Percentiles rank a stretch among this genome's conserved stretches.
Conservation (phyloP, 306 rosid genomes). For the Quercus engelmannii region DNA sequence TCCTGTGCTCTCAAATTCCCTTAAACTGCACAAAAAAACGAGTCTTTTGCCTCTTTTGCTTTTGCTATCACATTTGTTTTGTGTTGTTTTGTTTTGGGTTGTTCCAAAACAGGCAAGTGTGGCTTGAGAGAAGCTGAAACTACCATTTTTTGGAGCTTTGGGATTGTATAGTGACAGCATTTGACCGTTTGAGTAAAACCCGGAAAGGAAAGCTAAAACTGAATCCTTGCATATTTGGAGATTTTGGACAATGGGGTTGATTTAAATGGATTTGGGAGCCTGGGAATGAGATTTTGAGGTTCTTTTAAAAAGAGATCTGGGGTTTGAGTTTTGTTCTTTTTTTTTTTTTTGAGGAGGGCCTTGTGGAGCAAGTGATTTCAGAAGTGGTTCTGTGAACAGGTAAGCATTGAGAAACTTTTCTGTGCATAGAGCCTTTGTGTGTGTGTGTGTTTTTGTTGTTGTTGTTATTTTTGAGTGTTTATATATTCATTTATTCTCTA, state of each 20-base stretch:
- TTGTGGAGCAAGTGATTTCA: constrained; percentile 21
- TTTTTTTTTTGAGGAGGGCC: constrained; percentile 14
- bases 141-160: constrained; percentile 22
- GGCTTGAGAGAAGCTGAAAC: constrained; percentile 5
- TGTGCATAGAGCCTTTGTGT: background rate
- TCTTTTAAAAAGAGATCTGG: constrained; percentile 40
- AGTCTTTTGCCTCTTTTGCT: constrained; percentile 9
- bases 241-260: constrained; percentile 40
- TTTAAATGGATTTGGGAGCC: constrained; percentile 7
- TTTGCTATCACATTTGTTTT: constrained; percentile 9
- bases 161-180: constrained; percentile 18
- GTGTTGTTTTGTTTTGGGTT: background rate
- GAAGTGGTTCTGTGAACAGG: constrained; percentile 25
- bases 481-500: background rate
- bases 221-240: background rate
- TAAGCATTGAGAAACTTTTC: constrained; percentile 21
- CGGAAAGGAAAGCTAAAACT: constrained; percentile 16
- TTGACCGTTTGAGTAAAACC: constrained; percentile 31
- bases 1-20: constrained; percentile 37
- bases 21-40: constrained; percentile 18
- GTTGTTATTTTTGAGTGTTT: background rate
- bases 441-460: no score
- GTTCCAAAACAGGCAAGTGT: constrained; percentile 5
- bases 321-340: constrained; percentile 21
- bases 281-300: constrained; percentile 23